Base-by-base conservation (phyloP, 202 grass and related monocot species). In the Zizania palustris region DNA sequence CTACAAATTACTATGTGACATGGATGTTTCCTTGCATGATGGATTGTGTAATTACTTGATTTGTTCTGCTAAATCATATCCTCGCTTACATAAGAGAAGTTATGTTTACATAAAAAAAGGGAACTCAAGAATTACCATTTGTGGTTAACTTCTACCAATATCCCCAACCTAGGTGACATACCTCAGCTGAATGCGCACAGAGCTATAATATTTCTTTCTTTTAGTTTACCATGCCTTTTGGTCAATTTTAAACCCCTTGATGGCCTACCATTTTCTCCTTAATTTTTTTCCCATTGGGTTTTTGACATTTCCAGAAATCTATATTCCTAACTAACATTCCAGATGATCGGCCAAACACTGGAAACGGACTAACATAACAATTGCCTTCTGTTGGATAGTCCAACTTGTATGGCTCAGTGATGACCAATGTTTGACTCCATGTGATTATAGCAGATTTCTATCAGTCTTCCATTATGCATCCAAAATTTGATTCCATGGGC, bases 21-120 rank as follows among this genome's bases (percentile, higher is more conserved):
- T 80, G 42, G 42, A 49, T 43, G 3, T 46, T 42, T 9, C 50
- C n/a, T 63, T 63, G 33, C 3, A 12, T 6, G 34, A 44, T 3
- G 56, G 33, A 9, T 40, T 28, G 15, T 9, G 51, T 20, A 1
- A 49, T 39, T 16, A 19, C 51, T 4, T 58, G 42, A 28, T 14
- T 13, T 60, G 34, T 57, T 67, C 56, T 6, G 40, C 5, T 72
- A 22, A 66, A 45, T 36, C 46, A 15, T 18, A 45, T 71, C 2
- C 6, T 11, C 7, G 3, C 15, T 36, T 57, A 20, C 6, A 5
- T 62, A 0, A 3, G 13, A 63, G 7, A 50, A 50, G 7, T 11
- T 45, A 58, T 62, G 35, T 63, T 80, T 63, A 37, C 43, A 18
- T 39, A 53, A 40, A 19, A 8, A 62, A 80, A 48, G 14, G 37